These are phyloP conservation scores for Phytophthora meadii DNA, from an alignment of 352 stramenopile species.

Conservation along the genomic window DNA sequence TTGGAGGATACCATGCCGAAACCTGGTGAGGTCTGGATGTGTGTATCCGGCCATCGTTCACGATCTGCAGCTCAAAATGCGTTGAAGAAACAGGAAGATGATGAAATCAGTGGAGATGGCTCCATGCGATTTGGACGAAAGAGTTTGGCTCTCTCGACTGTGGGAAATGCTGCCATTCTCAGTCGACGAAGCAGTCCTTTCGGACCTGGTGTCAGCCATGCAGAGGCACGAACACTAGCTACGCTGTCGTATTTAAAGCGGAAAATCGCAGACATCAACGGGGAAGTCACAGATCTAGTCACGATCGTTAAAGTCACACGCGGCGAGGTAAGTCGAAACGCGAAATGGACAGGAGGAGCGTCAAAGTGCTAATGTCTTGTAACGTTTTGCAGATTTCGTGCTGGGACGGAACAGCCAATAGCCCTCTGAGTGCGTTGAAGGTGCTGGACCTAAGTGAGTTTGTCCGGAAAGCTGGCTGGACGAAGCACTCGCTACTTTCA, in stretches of 20 bases:
- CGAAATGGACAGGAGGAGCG: neutral
- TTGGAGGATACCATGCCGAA: constrained; percentile 84
- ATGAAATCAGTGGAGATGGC: constrained; percentile 3
- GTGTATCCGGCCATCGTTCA: constrained; percentile 60
- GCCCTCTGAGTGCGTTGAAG: constrained; percentile 49
- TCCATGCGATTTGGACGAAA: constrained; percentile 18
- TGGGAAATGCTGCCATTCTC: constrained; percentile 33
- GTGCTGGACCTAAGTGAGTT: constrained; percentile 79
- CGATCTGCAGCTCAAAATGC: constrained; percentile 38
- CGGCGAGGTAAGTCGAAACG: constrained; percentile 49
- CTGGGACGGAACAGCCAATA: constrained; percentile 64
- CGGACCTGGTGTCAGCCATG: constrained; percentile 24
- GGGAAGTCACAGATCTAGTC: constrained; percentile 72
- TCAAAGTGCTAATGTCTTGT: neutral
- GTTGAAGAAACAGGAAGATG: constrained; percentile 40
- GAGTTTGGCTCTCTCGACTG: constrained; percentile 29
- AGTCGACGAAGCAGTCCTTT: constrained; percentile 46
- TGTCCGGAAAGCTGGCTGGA: constrained; percentile 72
- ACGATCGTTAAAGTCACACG: constrained; percentile 78
- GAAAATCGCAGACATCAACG: constrained; percentile 49
- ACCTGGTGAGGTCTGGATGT: constrained; percentile 79
- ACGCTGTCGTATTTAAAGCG: constrained; percentile 50
- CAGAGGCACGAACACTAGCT: constrained; percentile 39
- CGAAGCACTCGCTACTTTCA: constrained; percentile 72
- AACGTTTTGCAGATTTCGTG: constrained; percentile 58